These are phyloP conservation scores for Fistulifera pelliculosa DNA, from an alignment of 108 stramenopile genomes.

Conservation along the genomic window DNA sequence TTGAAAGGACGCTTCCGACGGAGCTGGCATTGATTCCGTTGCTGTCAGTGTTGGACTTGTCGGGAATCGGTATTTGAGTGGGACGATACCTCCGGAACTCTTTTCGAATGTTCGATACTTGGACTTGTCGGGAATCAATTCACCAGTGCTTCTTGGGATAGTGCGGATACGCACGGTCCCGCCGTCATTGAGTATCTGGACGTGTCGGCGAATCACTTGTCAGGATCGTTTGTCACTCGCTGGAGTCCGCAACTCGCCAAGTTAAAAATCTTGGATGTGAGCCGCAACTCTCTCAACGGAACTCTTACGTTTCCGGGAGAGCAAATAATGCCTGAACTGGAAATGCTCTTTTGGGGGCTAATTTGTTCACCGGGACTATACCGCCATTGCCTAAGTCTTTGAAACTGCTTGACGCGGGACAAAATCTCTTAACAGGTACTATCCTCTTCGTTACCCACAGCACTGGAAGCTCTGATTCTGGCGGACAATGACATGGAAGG, in stretches of 20 bases:
- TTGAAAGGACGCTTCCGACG: constrained; percentile 17
- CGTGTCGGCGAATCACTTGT: no score
- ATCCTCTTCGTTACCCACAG: constrained; percentile 18
- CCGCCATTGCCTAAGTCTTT: neutral
- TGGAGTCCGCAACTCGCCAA: neutral
- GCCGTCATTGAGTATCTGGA: no score
- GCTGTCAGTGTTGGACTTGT: constrained; percentile 14
- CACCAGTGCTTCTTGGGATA: constrained; percentile 13
- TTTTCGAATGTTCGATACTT: neutral
- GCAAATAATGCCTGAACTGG: constrained; percentile 6
- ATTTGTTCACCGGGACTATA: neutral
- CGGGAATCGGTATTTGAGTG: constrained; percentile 16
- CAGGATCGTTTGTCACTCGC: no score
- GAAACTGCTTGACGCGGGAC: neutral
- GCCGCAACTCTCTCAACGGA: constrained; percentile 25
- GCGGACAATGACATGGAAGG: constrained; percentile 4
- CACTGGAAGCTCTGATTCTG: constrained; percentile 15
- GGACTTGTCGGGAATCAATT: constrained; percentile 17
- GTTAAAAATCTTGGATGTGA: constrained; percentile 2
- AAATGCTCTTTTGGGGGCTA: constrained; percentile 3
- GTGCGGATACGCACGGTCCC: neutral
- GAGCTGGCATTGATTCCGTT: constrained; percentile 20
- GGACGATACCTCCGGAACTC: constrained; percentile 13
- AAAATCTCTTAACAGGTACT: constrained; percentile 30
- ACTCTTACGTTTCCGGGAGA: constrained; percentile 15